Evolutionary conservation across 805 yeast genomes (phyloP), one percentile per base, ranked within the genome.

Genomic region (Lipomyces kockii): DNA sequence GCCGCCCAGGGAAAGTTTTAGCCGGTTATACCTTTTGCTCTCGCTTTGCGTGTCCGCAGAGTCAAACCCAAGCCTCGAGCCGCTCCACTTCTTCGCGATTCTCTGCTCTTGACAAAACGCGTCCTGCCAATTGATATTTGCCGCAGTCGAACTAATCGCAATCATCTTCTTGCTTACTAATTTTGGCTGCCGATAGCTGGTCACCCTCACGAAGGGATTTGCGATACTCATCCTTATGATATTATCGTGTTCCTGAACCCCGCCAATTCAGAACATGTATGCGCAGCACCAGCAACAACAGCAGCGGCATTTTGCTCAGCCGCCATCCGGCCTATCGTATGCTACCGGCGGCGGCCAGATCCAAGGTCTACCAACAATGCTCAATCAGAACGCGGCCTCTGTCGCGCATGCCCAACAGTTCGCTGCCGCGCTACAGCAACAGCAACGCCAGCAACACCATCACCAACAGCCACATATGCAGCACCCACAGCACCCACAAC

Each of bases 201-300:
- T 43, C 22, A 8, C 49, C 49, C 22, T 43, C 22, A 43, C 22
- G 20, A 43, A 43, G 49, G 49, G 49, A 17, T 7, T 43, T 43
- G 49, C 49, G 49, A 43, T 43, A 43, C 49, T 43, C 22, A 43
- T 43, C 20, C n/a, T 17, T 7, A 17, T n/a, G 49, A 43, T 17
- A n/a, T 5, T 43, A 17, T 43, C 49, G 9, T n/a, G 49, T 43
- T n/a, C 22, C 22, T 43, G 49, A 7, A 54, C 22, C 34, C 39
- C 17, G 35, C 20, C 49, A 7, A 43, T 17, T 43, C 22, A n/a
- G 17, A 52, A 25, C 55, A 66, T 66, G 69, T 66, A 66, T 60
- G 69, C 69, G 39, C 67, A 43, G 49, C 49, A 66, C 51, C 69
- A 66, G 64, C 65, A 62, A 62, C 65, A 62, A 53, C 69, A 64